Evolutionary conservation across 2,329 filamentous ascomycete species (phyloP).

Genomic region (Aspergillus carbonarius): DNA sequence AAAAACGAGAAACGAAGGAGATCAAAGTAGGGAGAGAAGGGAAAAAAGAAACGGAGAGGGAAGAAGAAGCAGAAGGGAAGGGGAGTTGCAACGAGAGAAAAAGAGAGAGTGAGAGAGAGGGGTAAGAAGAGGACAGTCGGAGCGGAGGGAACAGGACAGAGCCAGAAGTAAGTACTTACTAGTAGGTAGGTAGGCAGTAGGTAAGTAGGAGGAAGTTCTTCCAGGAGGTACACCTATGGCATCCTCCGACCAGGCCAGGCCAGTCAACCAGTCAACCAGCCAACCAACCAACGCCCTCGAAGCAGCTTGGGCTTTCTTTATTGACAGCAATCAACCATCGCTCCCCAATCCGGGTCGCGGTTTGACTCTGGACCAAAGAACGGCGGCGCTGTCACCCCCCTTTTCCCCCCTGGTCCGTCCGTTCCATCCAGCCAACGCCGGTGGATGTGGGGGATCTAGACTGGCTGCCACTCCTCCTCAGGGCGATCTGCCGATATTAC

Average conservation of each 20-base stretch:
- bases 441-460: not conserved
- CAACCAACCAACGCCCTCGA: not conserved
- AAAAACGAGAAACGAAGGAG: not conserved
- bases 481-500: not conserved
- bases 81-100: not conserved
- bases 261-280: no score
- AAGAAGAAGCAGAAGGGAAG: not conserved
- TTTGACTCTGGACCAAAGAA: conserved; percentile 1
- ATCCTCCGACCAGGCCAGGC: no score
- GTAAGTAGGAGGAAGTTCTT: no score
- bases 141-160: not conserved
- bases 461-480: not conserved
- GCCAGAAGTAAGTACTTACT: not conserved
- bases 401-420: not conserved
- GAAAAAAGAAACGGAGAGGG: conserved; percentile 4
- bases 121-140: conserved; percentile 11
- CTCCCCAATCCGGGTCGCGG: not conserved
- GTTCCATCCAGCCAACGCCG: not conserved
- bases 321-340: not conserved
- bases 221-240: no score
- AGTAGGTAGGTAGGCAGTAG: no score
- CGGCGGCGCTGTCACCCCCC: not conserved
- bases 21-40: conserved; percentile 18
- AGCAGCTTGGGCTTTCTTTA: not conserved
- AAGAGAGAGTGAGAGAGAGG: conserved; percentile 1